phyloP scores from a whole-genome alignment of 2,329 filamentous ascomycete genomes.

The Pezizomycotina sp. region DNA sequence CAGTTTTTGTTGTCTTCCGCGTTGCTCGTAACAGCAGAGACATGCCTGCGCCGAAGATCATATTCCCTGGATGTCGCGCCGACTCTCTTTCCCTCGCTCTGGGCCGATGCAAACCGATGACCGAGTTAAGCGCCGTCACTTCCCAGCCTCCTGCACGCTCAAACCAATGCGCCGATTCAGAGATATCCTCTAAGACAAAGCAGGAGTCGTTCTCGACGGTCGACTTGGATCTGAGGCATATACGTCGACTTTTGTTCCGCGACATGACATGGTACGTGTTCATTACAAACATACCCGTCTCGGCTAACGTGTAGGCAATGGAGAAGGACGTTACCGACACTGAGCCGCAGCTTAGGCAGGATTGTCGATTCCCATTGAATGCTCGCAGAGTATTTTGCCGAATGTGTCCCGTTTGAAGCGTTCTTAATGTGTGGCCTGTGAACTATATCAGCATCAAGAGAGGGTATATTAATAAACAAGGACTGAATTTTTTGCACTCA shows the following conservation, averaged over 20 bases:
- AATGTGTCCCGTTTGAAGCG: slow-evolving; percentile 43
- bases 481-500: no score
- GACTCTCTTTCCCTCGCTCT: slow-evolving; percentile 11
- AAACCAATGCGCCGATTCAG: slow-evolving; percentile 21
- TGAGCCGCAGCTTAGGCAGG: slow-evolving; percentile 37
- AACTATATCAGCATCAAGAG: no score
- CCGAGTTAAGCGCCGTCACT: slow-evolving; percentile 19
- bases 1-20: slow-evolving; percentile 29
- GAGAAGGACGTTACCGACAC: slow-evolving; percentile 46
- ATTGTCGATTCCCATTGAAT: slow-evolving; percentile 39
- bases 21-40: slow-evolving; percentile 4
- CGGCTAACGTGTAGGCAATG: slow-evolving; percentile 44
- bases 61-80: slow-evolving; percentile 25
- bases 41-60: slow-evolving; percentile 22
- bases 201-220: slow-evolving; percentile 25
- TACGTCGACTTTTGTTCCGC: slow-evolving; percentile 35
- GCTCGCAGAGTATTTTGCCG: slow-evolving; percentile 44
- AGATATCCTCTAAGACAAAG: slow-evolving; percentile 28
- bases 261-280: slow-evolving; percentile 46
- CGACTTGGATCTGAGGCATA: slow-evolving; percentile 39
- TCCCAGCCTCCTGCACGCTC: slow-evolving; percentile 22
- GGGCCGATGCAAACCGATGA: slow-evolving; percentile 24
- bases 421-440: slow-evolving; percentile 42
- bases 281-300: slow-evolving; percentile 46
- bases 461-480: no score